Evolutionary conservation across 169 alveolate genomes (phyloP).

Genomic region (Cryptosporidium tyzzeri): DNA sequence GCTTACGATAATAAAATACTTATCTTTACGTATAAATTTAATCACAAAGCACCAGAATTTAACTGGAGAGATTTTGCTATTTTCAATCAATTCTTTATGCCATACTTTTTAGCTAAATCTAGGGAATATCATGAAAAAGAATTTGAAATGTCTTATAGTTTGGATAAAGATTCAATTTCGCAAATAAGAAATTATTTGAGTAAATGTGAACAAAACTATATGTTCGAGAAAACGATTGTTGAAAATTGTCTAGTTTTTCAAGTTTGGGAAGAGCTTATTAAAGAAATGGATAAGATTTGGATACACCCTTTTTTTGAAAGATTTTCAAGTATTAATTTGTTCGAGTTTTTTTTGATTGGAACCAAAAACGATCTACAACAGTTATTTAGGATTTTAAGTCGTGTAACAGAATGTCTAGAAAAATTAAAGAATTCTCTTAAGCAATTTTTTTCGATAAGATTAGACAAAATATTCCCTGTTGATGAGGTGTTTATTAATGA

Average conservation of each 20-base stretch:
- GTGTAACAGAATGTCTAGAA: constrained; percentile 53
- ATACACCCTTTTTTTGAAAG: constrained; percentile 49
- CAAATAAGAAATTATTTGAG: constrained; percentile 20
- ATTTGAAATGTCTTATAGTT: background rate
- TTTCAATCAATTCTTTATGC: constrained; percentile 27
- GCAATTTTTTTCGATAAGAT: background rate
- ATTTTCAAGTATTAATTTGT: background rate
- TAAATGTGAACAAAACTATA: constrained; percentile 31
- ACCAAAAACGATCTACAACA: constrained; percentile 22
- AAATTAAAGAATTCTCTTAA: constrained; percentile 22
- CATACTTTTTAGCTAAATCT: constrained; percentile 16
- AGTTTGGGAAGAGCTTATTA: constrained; percentile 59
- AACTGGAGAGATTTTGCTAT: constrained; percentile 18
- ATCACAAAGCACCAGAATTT: background rate
- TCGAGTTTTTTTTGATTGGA: constrained; percentile 20
- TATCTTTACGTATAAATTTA: constrained; percentile 28
- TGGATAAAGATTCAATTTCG: background rate
- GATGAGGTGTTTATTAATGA: constrained; percentile 5
- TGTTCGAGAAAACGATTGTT: constrained; percentile 43
- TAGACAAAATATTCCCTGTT: constrained; percentile 20
- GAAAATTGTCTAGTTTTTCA: constrained; percentile 29
- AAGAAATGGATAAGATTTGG: constrained; percentile 49
- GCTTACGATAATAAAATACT: background rate
- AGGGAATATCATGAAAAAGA: constrained; percentile 19
- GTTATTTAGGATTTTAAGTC: constrained; percentile 42